Percentiles rank a stretch among this genome's conserved stretches.
phyloP scores from a whole-genome alignment of 345 rosid genomes.

The Brassica napus region Da-Ae NC_063439.1:26020001-26020500 shows the following conservation, averaged over 20 bases:
- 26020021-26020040: neutral
- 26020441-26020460: constrained; percentile 45
- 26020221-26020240: neutral
- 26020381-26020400: neutral
- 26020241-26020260: neutral
- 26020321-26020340: constrained; percentile 26
- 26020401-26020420: constrained; percentile 24
- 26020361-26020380: neutral
- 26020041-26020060: too few species aligned
- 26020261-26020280: constrained; percentile 24
- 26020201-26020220: too few species aligned
- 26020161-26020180: neutral
- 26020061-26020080: too few species aligned
- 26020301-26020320: constrained; percentile 30
- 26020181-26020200: too few species aligned
- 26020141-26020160: too few species aligned
- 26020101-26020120: too few species aligned
- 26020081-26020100: too few species aligned
- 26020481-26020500: constrained; percentile 24
- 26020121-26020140: too few species aligned
- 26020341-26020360: constrained; percentile 27
- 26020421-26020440: constrained; percentile 42
- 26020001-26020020: neutral
- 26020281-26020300: constrained; percentile 17
- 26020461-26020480: constrained; percentile 13